Conservation (phyloP, 148 eudicot species). For the Rheum nobile region DNA sequence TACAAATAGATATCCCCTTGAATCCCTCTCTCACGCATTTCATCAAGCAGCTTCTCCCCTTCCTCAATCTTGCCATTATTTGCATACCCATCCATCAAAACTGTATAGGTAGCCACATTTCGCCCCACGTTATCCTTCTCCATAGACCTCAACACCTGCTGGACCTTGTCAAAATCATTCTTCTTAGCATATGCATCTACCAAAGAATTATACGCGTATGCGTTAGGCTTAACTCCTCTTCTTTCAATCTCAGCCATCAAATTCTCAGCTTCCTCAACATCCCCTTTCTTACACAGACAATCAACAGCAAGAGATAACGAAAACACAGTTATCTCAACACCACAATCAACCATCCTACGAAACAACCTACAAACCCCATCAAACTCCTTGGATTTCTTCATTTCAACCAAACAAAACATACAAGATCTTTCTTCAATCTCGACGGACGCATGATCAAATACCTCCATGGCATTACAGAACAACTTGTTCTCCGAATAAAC, state of each 20-base stretch:
- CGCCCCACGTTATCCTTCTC: slow-evolving; percentile 36
- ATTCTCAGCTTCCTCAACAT: slow-evolving; percentile 40
- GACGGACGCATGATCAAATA: slow-evolving; percentile 55
- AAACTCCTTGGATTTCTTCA: slow-evolving; percentile 33
- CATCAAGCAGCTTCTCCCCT: slow-evolving; percentile 46
- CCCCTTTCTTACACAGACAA: slow-evolving; percentile 51
- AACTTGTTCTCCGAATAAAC: slow-evolving; percentile 46
- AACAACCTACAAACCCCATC: slow-evolving; percentile 39
- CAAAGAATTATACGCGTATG: slow-evolving; percentile 53
- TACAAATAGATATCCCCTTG: slow-evolving; percentile 45
- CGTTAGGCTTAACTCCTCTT: slow-evolving; percentile 49
- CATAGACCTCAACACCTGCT: slow-evolving; percentile 38
- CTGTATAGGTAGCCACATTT: slow-evolving; percentile 60
- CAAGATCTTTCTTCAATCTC: slow-evolving; percentile 67
- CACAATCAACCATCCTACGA: slow-evolving; percentile 43
- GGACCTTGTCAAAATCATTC: slow-evolving; percentile 25
- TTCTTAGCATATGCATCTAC: slow-evolving; percentile 44
- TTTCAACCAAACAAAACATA: slow-evolving; percentile 62
- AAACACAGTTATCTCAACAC: slow-evolving; percentile 55
- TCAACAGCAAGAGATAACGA: slow-evolving; percentile 57
- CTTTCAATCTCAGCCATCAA: slow-evolving; percentile 29
- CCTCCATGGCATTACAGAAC: slow-evolving; percentile 51
- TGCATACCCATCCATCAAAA: slow-evolving; percentile 40
- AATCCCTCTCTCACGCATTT: slow-evolving; percentile 41
- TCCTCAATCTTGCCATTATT: slow-evolving; percentile 37